These are phyloP conservation scores for Metschnikowia reukaufii DNA, from an alignment of 805 yeast genomes.

Conservation along the genomic window DNA sequence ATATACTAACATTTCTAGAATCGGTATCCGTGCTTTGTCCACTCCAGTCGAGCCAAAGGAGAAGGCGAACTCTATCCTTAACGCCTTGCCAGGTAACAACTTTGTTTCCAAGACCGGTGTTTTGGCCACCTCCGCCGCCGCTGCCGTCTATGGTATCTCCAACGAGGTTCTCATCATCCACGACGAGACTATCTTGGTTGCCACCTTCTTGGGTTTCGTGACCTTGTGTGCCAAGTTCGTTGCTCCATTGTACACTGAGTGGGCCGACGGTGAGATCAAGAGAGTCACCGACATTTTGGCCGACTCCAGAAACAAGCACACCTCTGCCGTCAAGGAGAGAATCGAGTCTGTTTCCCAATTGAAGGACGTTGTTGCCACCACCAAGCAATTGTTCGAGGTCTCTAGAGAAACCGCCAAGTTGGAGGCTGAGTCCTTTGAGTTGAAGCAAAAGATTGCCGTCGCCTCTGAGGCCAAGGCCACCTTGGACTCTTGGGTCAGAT, in stretches of 20 bases:
- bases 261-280: conserved; percentile 85
- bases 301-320: conserved; percentile 86
- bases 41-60: conserved; percentile 82
- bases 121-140: conserved; percentile 93
- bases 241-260: conserved; percentile 92
- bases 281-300: conserved; percentile 80
- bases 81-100: conserved; percentile 90
- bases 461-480: conserved; percentile 91
- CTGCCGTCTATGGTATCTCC: conserved; percentile 89
- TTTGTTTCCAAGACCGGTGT: conserved; percentile 90
- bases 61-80: conserved; percentile 86
- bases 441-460: conserved; percentile 85
- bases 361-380: conserved; percentile 87
- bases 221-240: conserved; percentile 78
- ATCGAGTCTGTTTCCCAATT: conserved; percentile 84
- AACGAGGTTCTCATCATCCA: conserved; percentile 90
- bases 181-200: conserved; percentile 86
- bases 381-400: conserved; percentile 87
- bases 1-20: conserved; percentile 41
- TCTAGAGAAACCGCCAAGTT: conserved; percentile 96
- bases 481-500: conserved; percentile 98
- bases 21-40: conserved; percentile 66
- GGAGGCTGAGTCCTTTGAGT: conserved; percentile 92
- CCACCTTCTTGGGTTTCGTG: conserved; percentile 75
- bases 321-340: conserved; percentile 89